Evolutionary conservation across 345 rosid species (phyloP).

Genomic region (Acer yangbiense): DNA sequence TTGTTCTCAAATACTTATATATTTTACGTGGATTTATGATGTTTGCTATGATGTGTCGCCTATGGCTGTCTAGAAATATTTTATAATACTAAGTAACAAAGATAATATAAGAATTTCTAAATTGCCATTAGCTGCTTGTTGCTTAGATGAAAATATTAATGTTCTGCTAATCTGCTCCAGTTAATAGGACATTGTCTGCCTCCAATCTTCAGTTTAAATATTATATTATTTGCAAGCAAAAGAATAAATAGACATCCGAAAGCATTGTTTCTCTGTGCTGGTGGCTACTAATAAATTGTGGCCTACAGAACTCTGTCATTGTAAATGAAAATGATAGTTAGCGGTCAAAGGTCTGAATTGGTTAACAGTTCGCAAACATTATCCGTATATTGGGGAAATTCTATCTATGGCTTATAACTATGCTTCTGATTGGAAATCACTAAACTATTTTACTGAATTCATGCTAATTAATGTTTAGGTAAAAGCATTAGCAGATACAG

Average conservation of each 20-base stretch:
- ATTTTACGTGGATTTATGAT: neutral
- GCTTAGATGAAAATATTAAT: neutral
- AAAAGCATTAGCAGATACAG: neutral
- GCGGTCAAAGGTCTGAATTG: neutral
- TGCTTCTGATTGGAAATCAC: neutral
- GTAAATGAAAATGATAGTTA: conserved; percentile 16
- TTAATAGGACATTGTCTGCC: neutral
- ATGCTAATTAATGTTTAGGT: neutral
- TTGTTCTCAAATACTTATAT: neutral
- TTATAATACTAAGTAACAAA: neutral
- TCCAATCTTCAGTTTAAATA: neutral
- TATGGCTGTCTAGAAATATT: neutral
- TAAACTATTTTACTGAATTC: neutral
- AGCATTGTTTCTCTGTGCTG: neutral
- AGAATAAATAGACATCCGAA: neutral
- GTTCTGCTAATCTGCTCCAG: neutral
- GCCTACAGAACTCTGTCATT: neutral
- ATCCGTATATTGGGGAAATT: neutral
- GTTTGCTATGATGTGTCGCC: neutral
- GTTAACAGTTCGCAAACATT: neutral
- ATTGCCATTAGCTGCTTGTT: neutral
- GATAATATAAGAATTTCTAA: neutral
- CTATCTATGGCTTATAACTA: neutral
- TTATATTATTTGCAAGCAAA: neutral
- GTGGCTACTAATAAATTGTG: neutral